Percentiles rank a stretch among this genome's conserved stretches.
Conservation (phyloP, 2,329 filamentous ascomycete genomes). For the Trichoderma harzianum region DNA sequence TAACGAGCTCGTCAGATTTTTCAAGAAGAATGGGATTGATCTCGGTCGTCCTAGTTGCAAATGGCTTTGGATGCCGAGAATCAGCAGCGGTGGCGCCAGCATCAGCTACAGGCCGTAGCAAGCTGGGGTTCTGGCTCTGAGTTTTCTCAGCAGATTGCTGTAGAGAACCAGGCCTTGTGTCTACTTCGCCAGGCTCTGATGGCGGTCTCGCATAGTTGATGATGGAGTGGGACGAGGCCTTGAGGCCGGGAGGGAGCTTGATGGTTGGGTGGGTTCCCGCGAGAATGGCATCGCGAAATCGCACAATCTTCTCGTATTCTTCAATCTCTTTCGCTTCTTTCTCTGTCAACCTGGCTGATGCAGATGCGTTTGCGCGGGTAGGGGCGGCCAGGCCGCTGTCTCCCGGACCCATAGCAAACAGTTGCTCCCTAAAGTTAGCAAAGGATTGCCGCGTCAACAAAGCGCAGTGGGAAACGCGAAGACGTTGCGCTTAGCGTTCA, state of each 20-base stretch:
- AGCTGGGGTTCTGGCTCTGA: neutral
- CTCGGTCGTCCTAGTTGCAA: conserved; percentile 52
- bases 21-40: conserved; percentile 81
- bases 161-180: neutral
- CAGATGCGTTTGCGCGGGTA: conserved; percentile 16
- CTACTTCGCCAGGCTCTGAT: conserved; percentile 22
- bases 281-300: conserved; percentile 75
- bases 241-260: conserved; percentile 49
- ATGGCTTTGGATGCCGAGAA: neutral
- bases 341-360: conserved; percentile 34
- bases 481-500: neutral
- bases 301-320: conserved; percentile 77
- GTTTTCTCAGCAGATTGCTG: neutral
- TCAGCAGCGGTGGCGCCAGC: neutral
- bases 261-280: conserved; percentile 69
- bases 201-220: neutral
- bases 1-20: conserved; percentile 81
- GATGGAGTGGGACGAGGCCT: conserved; percentile 22
- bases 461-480: neutral
- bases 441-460: neutral
- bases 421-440: neutral
- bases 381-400: conserved; percentile 21
- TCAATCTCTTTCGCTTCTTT: conserved; percentile 56
- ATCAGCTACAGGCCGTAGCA: neutral
- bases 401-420: conserved; percentile 28